Evolutionary conservation across 306 rosid species (phyloP).

Genomic region (Lupinus albus): DNA sequence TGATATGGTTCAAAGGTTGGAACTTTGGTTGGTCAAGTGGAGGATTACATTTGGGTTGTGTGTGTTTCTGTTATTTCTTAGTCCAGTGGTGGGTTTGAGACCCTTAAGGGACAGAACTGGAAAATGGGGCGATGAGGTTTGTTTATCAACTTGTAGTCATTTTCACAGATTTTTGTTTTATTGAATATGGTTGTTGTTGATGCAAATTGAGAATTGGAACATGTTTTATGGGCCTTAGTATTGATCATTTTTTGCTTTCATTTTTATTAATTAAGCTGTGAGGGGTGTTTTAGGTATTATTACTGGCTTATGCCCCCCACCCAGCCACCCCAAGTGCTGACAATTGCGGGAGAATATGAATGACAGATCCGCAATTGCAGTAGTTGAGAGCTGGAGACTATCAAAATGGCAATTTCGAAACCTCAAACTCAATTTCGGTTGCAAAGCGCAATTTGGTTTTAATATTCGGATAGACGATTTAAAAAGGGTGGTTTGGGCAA

Average conservation of each 20-base stretch:
- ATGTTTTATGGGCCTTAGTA: neutral
- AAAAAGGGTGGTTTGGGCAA: constrained; percentile 30
- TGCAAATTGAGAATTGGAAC: constrained; percentile 13
- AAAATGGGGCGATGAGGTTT: constrained; percentile 98
- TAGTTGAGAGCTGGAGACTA: too few relatives aligned
- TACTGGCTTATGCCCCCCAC: too few relatives aligned
- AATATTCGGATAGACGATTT: neutral
- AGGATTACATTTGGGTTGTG: constrained; percentile 51
- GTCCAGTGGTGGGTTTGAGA: constrained; percentile 75
- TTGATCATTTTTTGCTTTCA: constrained; percentile 4
- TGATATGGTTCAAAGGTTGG: constrained; percentile 56
- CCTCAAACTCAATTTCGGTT: too few relatives aligned
- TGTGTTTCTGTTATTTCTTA: constrained; percentile 49
- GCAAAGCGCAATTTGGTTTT: too few relatives aligned
- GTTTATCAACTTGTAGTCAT: constrained; percentile 28
- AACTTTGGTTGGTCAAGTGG: constrained; percentile 43
- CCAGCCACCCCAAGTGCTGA: too few relatives aligned
- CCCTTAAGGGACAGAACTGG: constrained; percentile 87
- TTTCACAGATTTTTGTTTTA: neutral
- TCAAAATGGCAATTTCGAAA: too few relatives aligned
- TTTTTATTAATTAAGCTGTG: neutral
- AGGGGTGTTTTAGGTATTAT: constrained; percentile 1
- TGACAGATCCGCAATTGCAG: too few relatives aligned
- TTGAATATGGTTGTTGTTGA: constrained; percentile 3
- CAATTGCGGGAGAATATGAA: too few relatives aligned